Percentiles rank a stretch among this genome's conserved stretches.
These are phyloP conservation scores for Pseudovirgaria hyperparasitica DNA, from an alignment of 2,329 filamentous ascomycete genomes.

Conservation along the genomic window DNA sequence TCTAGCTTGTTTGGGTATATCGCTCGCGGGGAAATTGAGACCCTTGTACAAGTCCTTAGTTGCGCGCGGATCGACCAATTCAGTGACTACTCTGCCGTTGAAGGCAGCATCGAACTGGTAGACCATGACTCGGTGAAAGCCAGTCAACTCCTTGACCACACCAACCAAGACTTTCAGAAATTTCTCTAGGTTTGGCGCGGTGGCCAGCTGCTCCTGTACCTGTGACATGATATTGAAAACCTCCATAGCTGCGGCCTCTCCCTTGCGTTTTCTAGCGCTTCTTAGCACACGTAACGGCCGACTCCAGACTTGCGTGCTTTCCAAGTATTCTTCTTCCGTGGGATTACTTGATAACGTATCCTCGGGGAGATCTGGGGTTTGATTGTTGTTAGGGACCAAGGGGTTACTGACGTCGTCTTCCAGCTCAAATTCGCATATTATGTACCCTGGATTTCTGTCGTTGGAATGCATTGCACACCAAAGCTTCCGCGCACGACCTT, in stretches of 20 bases:
- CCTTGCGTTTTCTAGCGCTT: constrained; percentile 60
- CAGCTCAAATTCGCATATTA: constrained; percentile 81
- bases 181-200: constrained; percentile 54
- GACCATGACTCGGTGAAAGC: constrained; percentile 85
- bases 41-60: constrained; percentile 80
- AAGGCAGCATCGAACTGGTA: constrained; percentile 78
- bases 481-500: constrained; percentile 48
- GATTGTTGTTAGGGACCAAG: constrained; percentile 46
- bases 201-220: constrained; percentile 73
- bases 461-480: constrained; percentile 83
- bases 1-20: constrained; percentile 73
- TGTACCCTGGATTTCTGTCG: constrained; percentile 46
- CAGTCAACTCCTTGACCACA: constrained; percentile 78
- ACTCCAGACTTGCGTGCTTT: constrained; percentile 64
- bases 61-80: constrained; percentile 66
- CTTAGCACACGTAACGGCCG: constrained; percentile 66
- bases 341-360: constrained; percentile 64
- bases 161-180: constrained; percentile 75
- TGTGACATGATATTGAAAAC: constrained; percentile 89
- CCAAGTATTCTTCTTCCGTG: constrained; percentile 58
- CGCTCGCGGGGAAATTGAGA: constrained; percentile 76
- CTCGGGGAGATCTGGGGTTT: constrained; percentile 50
- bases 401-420: constrained; percentile 64
- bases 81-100: constrained; percentile 79
- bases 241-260: constrained; percentile 74